A percentile compares a stretch with the other conserved stretches of the same genome.
These are phyloP conservation scores for Glarea lozoyensis DNA, from an alignment of 495 filamentous ascomycete species.

Conservation along the genomic window DNA sequence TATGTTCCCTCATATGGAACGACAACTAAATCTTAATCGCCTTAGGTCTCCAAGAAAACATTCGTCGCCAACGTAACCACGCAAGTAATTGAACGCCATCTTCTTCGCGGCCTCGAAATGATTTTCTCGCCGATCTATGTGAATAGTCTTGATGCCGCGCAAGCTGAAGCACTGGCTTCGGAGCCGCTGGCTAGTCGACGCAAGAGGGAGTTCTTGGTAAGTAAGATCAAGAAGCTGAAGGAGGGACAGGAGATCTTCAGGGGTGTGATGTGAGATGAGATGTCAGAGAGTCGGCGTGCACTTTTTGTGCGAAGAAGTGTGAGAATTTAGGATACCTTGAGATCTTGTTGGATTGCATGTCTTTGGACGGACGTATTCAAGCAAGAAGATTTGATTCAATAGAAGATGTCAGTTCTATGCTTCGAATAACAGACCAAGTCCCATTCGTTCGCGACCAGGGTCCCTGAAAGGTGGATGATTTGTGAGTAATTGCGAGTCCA, in stretches of 20 bases:
- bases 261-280: conserved; percentile 6
- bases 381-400: too few species aligned
- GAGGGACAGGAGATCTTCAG: conserved; percentile 21
- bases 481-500: too few species aligned
- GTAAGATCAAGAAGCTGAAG: conserved; percentile 20
- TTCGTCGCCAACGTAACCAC: conserved; percentile 30
- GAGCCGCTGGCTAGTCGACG: conserved; percentile 18
- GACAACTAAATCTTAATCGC: background rate
- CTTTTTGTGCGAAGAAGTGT: too few species aligned
- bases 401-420: too few species aligned
- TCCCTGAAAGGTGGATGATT: too few species aligned
- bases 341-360: too few species aligned
- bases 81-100: conserved; percentile 29
- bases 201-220: conserved; percentile 22
- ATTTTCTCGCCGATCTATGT: conserved; percentile 26
- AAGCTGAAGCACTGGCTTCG: conserved; percentile 21
- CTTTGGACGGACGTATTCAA: too few species aligned
- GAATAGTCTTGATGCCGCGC: conserved; percentile 11
- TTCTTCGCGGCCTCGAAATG: conserved; percentile 22
- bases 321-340: too few species aligned
- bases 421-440: too few species aligned
- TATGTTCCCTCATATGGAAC: background rate
- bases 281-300: too few species aligned
- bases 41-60: conserved; percentile 24
- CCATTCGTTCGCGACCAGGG: too few species aligned